Conservation (phyloP, 2,329 filamentous ascomycete species). For the Colletotrichum spinosum region DNA sequence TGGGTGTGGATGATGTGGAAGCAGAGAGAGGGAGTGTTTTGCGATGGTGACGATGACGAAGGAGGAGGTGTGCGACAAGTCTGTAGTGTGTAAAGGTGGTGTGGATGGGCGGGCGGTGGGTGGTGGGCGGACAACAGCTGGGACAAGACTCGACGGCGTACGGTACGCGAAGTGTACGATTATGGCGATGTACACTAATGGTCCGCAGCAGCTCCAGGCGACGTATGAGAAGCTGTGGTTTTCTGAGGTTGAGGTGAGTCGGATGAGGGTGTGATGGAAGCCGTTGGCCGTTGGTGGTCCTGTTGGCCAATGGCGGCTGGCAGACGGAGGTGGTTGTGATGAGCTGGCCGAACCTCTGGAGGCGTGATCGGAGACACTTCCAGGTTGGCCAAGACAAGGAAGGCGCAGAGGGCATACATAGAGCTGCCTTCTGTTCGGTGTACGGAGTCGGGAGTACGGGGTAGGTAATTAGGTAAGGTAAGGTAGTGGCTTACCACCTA, state of each 20-base stretch:
- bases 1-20: too few relatives aligned
- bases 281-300: background rate
- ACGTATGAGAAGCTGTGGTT: background rate
- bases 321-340: conserved; percentile 25
- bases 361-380: too few relatives aligned
- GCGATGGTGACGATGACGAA: conserved; percentile 15
- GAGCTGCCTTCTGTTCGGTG: too few relatives aligned
- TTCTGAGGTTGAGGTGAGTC: background rate
- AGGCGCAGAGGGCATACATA: too few relatives aligned
- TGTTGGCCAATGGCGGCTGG: background rate
- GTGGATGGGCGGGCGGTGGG: background rate
- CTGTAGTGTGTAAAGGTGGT: background rate
- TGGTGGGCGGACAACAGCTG: background rate
- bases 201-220: background rate
- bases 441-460: too few relatives aligned
- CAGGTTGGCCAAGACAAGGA: too few relatives aligned
- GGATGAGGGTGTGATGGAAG: conserved; percentile 29
- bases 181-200: too few relatives aligned
- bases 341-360: conserved; percentile 16
- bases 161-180: too few relatives aligned
- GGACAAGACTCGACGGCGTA: too few relatives aligned
- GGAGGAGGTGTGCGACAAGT: conserved; percentile 10
- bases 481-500: too few relatives aligned
- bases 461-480: too few relatives aligned
- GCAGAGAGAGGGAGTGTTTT: background rate